phyloP scores from a whole-genome alignment of 1,284 basidiomycete species.

The Ganoderma multipileum region DNA sequence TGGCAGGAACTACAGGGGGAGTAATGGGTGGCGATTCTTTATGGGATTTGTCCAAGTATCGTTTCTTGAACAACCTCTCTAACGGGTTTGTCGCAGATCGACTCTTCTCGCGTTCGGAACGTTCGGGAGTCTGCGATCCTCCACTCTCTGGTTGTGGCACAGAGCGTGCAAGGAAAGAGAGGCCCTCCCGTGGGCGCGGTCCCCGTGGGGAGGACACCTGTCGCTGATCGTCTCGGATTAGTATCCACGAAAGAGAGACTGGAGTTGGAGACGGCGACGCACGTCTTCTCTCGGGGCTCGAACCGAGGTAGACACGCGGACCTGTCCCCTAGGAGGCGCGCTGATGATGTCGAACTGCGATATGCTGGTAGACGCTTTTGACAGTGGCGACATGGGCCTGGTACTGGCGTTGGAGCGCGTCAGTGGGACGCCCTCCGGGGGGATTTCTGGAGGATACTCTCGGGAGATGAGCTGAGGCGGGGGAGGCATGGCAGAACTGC shows the following conservation, averaged over 20 bases:
- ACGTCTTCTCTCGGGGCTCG: constrained; percentile 29
- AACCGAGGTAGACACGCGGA: constrained; percentile 13
- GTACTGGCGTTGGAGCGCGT: constrained; percentile 13
- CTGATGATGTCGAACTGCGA: constrained; percentile 39
- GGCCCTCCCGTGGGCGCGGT: constrained; percentile 31
- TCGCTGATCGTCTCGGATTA: constrained; percentile 24
- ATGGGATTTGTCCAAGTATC: constrained; percentile 23
- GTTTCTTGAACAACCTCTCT: constrained; percentile 30
- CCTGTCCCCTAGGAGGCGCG: constrained; percentile 22
- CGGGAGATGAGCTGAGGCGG: constrained; percentile 28
- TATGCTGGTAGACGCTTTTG: constrained; percentile 37
- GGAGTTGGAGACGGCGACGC: constrained; percentile 20
- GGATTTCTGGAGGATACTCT: constrained; percentile 26
- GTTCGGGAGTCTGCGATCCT: constrained; percentile 14
- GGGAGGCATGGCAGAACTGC: constrained; percentile 13
- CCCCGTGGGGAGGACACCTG: constrained; percentile 32
- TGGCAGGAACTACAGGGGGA: constrained; percentile 28
- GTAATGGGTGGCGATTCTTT: constrained; percentile 8
- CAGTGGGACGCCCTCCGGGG: constrained; percentile 17
- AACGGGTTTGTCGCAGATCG: constrained; percentile 24
- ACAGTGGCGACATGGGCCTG: constrained; percentile 35
- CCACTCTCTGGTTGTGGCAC: constrained; percentile 14
- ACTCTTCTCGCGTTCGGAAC: neutral
- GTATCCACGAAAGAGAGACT: constrained; percentile 12
- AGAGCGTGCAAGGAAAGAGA: constrained; percentile 20